Evolutionary conservation across 2,329 filamentous ascomycete species (phyloP).

Genomic region (Trichoderma sp.): DNA sequence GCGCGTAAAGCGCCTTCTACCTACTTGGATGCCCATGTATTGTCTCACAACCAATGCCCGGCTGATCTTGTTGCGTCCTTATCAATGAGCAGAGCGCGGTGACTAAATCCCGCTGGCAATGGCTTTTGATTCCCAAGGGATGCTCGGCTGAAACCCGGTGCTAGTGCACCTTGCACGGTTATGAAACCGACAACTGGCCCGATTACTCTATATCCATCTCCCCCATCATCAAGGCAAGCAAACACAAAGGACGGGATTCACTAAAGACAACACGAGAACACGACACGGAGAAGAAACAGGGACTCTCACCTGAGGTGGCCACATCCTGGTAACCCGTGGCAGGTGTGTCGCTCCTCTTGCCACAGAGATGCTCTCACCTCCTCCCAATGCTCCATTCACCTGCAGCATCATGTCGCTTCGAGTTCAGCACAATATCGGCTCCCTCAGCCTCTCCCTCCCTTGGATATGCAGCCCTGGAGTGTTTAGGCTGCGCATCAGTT

Average conservation of each 20-base stretch:
- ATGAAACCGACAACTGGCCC: background rate
- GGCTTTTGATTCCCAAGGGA: background rate
- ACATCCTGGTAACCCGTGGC: background rate
- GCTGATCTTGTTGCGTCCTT: constrained; percentile 16
- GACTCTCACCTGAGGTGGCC: background rate
- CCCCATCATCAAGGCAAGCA: background rate
- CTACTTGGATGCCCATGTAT: constrained; percentile 3
- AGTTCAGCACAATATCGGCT: constrained; percentile 7
- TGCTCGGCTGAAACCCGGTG: constrained; percentile 5
- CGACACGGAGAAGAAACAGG: background rate
- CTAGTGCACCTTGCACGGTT: background rate
- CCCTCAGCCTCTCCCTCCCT: background rate
- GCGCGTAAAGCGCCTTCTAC: constrained; percentile 4
- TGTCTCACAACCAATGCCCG: constrained; percentile 10
- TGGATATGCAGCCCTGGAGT: background rate
- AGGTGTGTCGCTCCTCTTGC: background rate
- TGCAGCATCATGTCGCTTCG: background rate
- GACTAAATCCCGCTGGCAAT: constrained; percentile 4
- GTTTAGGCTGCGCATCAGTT: constrained; percentile 13
- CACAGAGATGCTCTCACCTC: background rate
- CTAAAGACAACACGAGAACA: background rate
- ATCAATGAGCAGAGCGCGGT: background rate
- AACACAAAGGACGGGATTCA: background rate
- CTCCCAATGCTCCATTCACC: background rate
- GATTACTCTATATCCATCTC: background rate